These are phyloP conservation scores for Peterozyma xylosa DNA, from an alignment of 805 yeast species.

Conservation along the genomic window DNA sequence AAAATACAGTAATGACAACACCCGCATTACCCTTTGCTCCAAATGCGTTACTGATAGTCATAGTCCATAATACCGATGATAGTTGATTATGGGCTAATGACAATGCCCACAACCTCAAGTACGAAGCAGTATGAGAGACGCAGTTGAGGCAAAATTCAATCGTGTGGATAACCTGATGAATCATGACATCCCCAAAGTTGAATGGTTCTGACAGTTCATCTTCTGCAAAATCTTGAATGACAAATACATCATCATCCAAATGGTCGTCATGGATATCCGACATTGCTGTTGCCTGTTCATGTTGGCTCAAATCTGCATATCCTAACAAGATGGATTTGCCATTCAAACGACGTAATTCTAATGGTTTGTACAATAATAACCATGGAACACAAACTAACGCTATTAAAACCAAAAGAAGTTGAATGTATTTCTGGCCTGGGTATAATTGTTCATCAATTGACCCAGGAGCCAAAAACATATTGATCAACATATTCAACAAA, in stretches of 20 bases:
- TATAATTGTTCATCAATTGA: constrained; percentile 73
- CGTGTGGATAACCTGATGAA: constrained; percentile 95
- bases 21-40: constrained; percentile 58
- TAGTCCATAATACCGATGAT: constrained; percentile 90
- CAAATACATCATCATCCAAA: constrained; percentile 19
- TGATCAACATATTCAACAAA: constrained; percentile 86
- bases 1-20: constrained; percentile 62
- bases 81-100: constrained; percentile 96
- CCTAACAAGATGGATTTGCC: constrained; percentile 40
- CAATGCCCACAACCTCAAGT: constrained; percentile 92
- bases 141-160: constrained; percentile 96
- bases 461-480: constrained; percentile 95
- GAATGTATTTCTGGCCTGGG: constrained; percentile 72
- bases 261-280: constrained; percentile 15
- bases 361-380: constrained; percentile 78
- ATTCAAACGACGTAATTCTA: constrained; percentile 55
- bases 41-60: constrained; percentile 85
- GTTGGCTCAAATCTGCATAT: constrained; percentile 33
- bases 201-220: constrained; percentile 51
- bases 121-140: constrained; percentile 98
- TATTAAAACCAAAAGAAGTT: constrained; percentile 59
- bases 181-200: constrained; percentile 88
- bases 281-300: constrained; percentile 2
- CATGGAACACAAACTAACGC: constrained; percentile 92
- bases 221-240: constrained; percentile 40